A percentile compares a stretch with the other conserved stretches of the same genome.
Evolutionary conservation across 805 yeast species (phyloP).

Genomic region (Saturnispora mendoncae): DNA sequence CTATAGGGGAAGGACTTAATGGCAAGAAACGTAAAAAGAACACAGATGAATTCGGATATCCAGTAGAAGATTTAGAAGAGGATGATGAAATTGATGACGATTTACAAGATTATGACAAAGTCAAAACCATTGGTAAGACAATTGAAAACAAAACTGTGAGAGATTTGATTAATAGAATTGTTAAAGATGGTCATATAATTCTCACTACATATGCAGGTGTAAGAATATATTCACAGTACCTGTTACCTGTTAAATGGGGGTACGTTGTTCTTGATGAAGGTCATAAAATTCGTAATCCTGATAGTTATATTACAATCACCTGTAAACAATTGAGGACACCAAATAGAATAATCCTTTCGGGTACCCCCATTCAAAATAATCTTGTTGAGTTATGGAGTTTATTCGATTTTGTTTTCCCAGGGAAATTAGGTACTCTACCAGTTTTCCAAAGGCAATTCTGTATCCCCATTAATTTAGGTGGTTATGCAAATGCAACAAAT

Average conservation of each 20-base stretch:
- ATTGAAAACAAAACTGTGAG: conserved; percentile 26
- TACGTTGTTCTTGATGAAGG: conserved; percentile 93
- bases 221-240: conserved; percentile 40
- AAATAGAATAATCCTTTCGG: conserved; percentile 83
- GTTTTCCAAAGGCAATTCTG: conserved; percentile 91
- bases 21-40: conserved; percentile 18
- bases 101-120: conserved; percentile 29
- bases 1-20: conserved; percentile 84
- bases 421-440: conserved; percentile 88
- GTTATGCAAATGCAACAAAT: conserved; percentile 94
- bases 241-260: conserved; percentile 75
- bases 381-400: conserved; percentile 87
- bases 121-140: conserved; percentile 22
- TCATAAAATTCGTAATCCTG: conserved; percentile 92
- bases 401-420: conserved; percentile 93
- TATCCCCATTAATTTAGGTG: conserved; percentile 91
- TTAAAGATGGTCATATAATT: conserved; percentile 67
- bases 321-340: conserved; percentile 80
- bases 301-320: conserved; percentile 74
- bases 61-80: conserved; percentile 29
- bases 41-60: conserved; percentile 21
- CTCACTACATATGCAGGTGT: conserved; percentile 77
- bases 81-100: conserved; percentile 45
- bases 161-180: conserved; percentile 47
- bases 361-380: conserved; percentile 95